Conservation (phyloP, 1,284 basidiomycete species). For the Papiliotrema fonsecae region DNA sequence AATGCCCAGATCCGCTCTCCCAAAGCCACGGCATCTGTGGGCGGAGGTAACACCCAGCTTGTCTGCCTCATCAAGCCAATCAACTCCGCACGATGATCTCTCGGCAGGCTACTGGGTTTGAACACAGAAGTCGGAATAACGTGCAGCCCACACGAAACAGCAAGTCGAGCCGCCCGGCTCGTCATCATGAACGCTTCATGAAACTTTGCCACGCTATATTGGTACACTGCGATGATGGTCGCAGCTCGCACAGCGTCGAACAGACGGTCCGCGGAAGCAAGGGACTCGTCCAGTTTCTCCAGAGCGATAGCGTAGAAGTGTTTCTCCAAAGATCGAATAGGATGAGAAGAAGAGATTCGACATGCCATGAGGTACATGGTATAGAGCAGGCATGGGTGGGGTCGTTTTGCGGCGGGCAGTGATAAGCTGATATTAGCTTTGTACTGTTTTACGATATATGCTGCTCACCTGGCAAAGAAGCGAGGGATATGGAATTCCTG, state of each 20-base stretch:
- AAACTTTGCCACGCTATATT: slow-evolving; percentile 32
- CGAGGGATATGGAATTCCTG: slow-evolving; percentile 36
- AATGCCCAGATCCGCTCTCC: slow-evolving; percentile 43
- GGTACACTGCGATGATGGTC: slow-evolving; percentile 34
- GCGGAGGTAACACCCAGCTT: slow-evolving; percentile 24
- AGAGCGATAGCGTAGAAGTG: slow-evolving; percentile 33
- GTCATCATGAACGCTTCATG: slow-evolving; percentile 37
- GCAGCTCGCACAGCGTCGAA: slow-evolving; percentile 36
- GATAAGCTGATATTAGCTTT: slow-evolving; percentile 24
- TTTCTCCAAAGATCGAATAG: slow-evolving; percentile 29
- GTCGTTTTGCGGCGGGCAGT: slow-evolving; percentile 27
- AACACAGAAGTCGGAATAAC: slow-evolving; percentile 30
- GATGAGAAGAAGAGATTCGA: slow-evolving; percentile 22
- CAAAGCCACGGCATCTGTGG: slow-evolving; percentile 32
- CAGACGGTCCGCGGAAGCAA: slow-evolving; percentile 24
- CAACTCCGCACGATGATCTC: slow-evolving; percentile 15
- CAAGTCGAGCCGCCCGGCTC: slow-evolving; percentile 29
- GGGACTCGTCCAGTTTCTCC: slow-evolving; percentile 25
- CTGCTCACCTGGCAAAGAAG: slow-evolving; percentile 36
- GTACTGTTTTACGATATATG: too few species aligned
- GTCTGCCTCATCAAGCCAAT: slow-evolving; percentile 29
- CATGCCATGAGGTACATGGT: slow-evolving; percentile 40
- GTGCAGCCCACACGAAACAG: slow-evolving; percentile 34
- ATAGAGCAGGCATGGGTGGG: slow-evolving; percentile 39
- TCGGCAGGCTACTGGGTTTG: slow-evolving; percentile 10